Percentiles rank a stretch among this genome's conserved stretches.
Evolutionary conservation across 768 basidiomycete genomes (phyloP).

Genomic region (Pleurotus eryngii): DNA sequence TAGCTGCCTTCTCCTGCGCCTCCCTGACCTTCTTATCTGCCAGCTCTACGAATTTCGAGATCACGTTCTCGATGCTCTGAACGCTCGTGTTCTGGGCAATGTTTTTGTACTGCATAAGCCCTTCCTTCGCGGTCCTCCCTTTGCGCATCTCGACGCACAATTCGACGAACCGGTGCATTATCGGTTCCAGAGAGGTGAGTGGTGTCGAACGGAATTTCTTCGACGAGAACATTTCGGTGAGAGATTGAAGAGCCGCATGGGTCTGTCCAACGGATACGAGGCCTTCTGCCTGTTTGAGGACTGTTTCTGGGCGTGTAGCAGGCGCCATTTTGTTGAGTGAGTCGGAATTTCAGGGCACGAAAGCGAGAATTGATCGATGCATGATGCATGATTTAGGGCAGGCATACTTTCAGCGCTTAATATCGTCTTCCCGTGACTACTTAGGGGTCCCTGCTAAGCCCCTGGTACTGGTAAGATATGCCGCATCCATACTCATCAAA

Average conservation of each 20-base stretch:
- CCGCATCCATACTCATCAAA: too few relatives aligned
- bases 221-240: constrained; percentile 89
- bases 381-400: background rate
- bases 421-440: too few relatives aligned
- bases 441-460: too few relatives aligned
- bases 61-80: constrained; percentile 86
- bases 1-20: constrained; percentile 84
- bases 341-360: constrained; percentile 7
- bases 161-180: constrained; percentile 93
- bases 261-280: constrained; percentile 90
- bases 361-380: background rate
- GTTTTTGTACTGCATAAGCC: constrained; percentile 97
- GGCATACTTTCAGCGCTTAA: background rate
- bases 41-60: constrained; percentile 79
- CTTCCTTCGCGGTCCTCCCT: constrained; percentile 91
- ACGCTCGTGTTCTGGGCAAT: constrained; percentile 94
- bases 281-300: constrained; percentile 90
- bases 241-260: constrained; percentile 84
- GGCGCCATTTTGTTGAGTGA: constrained; percentile 62
- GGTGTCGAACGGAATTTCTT: constrained; percentile 95
- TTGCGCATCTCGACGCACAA: constrained; percentile 95
- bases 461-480: too few relatives aligned
- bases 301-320: constrained; percentile 86
- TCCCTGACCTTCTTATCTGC: constrained; percentile 81
- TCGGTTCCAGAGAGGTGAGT: constrained; percentile 85